These are phyloP conservation scores for Thraustochytrium striatum DNA, from an alignment of 352 stramenopile species.

Conservation along the genomic window DNA sequence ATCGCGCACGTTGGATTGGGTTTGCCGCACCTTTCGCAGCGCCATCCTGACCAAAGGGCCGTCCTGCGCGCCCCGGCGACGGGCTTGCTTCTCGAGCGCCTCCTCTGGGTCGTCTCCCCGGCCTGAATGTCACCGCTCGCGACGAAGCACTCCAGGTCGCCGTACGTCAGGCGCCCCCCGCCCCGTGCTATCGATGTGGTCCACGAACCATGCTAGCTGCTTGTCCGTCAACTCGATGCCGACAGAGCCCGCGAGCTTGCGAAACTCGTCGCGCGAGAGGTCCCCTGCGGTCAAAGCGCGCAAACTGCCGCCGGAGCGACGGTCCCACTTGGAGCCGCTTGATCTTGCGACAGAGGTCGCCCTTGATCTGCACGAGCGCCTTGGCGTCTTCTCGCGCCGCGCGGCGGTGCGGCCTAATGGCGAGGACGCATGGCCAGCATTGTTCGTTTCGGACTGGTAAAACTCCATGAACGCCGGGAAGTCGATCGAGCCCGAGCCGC, in stretches of 20 bases:
- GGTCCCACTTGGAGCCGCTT: constrained; percentile 1
- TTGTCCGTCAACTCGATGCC: not conserved
- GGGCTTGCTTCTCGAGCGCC: not conserved
- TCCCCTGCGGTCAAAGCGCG: not conserved
- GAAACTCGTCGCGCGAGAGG: not conserved
- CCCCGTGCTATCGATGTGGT: not conserved
- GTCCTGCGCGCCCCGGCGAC: not conserved
- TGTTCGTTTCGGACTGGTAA: not conserved
- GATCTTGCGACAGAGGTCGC: not conserved
- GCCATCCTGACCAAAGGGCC: constrained; percentile 18
- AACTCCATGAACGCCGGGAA: constrained; percentile 5
- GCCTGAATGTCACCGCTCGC: no score
- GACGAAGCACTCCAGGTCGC: constrained; percentile 11
- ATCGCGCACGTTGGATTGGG: not conserved
- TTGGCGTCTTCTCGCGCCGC: not conserved
- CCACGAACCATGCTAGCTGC: not conserved
- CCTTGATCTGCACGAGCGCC: not conserved
- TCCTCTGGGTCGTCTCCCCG: not conserved
- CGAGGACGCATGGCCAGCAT: not conserved
- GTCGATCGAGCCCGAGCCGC: constrained; percentile 6
- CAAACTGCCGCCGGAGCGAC: constrained; percentile 10
- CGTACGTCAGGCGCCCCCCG: not conserved
- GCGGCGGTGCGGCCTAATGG: not conserved
- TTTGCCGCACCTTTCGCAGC: constrained; percentile 11
- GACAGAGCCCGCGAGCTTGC: not conserved